Evolutionary conservation across 73 alveolate species (phyloP).

Genomic region (Paramecium sonneborni): DNA sequence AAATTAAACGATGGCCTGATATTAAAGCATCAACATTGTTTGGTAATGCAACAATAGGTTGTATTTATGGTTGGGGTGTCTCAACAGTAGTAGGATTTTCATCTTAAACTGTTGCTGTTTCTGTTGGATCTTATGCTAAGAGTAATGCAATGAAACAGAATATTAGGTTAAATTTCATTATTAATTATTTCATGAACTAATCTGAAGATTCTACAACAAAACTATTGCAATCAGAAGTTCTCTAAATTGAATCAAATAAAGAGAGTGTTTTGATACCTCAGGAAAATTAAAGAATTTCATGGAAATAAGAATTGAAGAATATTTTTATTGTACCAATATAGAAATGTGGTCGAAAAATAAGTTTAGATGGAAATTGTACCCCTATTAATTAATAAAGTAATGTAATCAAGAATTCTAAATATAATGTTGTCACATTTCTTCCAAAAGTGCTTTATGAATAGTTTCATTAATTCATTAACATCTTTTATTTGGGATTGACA

Average conservation of each 20-base stretch:
- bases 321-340: background rate
- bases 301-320: background rate
- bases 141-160: background rate
- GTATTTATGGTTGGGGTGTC: background rate
- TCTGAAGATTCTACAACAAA: slow-evolving; percentile 26
- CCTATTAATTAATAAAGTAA: slow-evolving; percentile 76
- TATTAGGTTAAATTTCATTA: background rate
- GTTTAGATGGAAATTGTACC: slow-evolving; percentile 22
- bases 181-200: slow-evolving; percentile 18
- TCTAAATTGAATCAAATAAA: background rate
- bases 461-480: slow-evolving; percentile 88
- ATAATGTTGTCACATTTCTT: slow-evolving; percentile 81
- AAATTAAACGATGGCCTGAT: background rate
- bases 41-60: background rate
- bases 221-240: background rate
- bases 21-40: background rate
- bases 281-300: background rate
- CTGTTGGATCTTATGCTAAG: background rate
- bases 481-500: slow-evolving; percentile 87
- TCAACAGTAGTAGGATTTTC: background rate
- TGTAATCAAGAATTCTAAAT: slow-evolving; percentile 79
- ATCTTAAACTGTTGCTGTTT: background rate
- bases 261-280: background rate
- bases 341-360: slow-evolving; percentile 19
- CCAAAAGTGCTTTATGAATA: slow-evolving; percentile 88